Evolutionary conservation across 441 rosid species (phyloP), one percentile per base, ranked within the genome.

Genomic region (Breynia disticha): DNA sequence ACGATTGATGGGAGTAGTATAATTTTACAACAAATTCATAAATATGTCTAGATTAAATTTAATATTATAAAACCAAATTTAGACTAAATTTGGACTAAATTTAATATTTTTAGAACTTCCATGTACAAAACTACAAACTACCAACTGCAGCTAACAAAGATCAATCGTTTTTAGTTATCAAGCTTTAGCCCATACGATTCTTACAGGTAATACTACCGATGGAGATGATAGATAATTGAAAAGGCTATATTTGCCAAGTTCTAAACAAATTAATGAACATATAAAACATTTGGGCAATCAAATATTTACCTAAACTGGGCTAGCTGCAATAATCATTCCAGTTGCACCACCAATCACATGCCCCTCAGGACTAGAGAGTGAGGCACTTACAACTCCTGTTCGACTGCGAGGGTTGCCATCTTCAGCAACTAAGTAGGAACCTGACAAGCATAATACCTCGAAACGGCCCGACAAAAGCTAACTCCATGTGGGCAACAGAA

Each of bases 361-460:
- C 17, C 96, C 98, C 59, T 87, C 98, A 0, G 96, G 87, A 67
- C 94, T 82, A 53, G 98, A 95, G 52, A 91, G 86, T 52, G 91
- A 88, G 53, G 86, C 90, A 48, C 87, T 73, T 20, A 91, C 65
- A 61, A 80, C 83, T 43, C 95, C 98, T 56, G 74, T 67, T 73
- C 80, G 82, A 67, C 79, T 73, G 54, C 66, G 76, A 16, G 82
- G 66, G 46, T 87, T 76, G 28, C 76, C 66, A 11, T 67, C 67
- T 55, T 57, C 74, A 32, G 83, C 62, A 50, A 76, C 67, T 76
- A 86, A 55, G 63, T 80, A 91, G 16, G 97, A 91, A 19, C 89
- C 91, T 1, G 98, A 84, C 39, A 91, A 72, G 52, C 94, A 84
- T 64, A 87, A 61, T 28, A 91, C 86, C 77, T 87, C 96, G 35